Evolutionary conservation across 768 basidiomycete genomes (phyloP), one percentile per base, ranked within the genome.

Genomic region (Epithele typhae): DNA sequence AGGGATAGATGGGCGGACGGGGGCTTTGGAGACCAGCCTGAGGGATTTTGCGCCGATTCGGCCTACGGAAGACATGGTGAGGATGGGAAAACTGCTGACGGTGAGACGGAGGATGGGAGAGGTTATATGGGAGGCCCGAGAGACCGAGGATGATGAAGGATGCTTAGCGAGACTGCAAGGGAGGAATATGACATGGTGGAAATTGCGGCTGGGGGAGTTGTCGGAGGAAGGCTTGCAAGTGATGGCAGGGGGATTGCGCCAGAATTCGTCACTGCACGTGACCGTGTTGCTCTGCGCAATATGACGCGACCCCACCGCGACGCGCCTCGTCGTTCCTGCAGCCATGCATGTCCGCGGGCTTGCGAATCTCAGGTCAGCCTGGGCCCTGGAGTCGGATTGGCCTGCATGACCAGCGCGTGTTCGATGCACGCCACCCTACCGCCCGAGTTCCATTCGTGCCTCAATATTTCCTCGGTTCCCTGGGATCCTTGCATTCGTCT

Each of bases 221-320:
- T n/a, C n/a, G 27, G 27, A 30, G 8, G 43, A 5, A 22, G 23
- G 22, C 38, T 18, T 39, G 39, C 52, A 30, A 38, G 2, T 51
- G 27, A 37, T 30, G 27, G 27, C 27, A 40, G 14, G 25, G 14
- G 52, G 55, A 56, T 56, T 38, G 55, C 55, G 55, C 48, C 52
- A 56, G 40, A 46, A 52, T 56, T 49, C 49, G 51, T 51, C 32
- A 56, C 9, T 12, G 15, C 47, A 51, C 50, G 48, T 51, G 54
- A 52, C 46, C 51, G 43, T 32, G 49, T 53, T 36, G 15, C 37
- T 4, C 7, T 14, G 4, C 38, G n/a, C 23, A 5, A 27, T 17
- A 41, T 25, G 40, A 25, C 25, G 17, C 24, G 17, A 25, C 38
- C 38, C 15, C 40, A 32, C 27, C 4, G 24, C 25, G 15, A 18